Evolutionary conservation across 164 flowering plant genomes (phyloP), one percentile per base, ranked within the genome.

Genomic region (Tetrastigma voinierianum): DNA sequence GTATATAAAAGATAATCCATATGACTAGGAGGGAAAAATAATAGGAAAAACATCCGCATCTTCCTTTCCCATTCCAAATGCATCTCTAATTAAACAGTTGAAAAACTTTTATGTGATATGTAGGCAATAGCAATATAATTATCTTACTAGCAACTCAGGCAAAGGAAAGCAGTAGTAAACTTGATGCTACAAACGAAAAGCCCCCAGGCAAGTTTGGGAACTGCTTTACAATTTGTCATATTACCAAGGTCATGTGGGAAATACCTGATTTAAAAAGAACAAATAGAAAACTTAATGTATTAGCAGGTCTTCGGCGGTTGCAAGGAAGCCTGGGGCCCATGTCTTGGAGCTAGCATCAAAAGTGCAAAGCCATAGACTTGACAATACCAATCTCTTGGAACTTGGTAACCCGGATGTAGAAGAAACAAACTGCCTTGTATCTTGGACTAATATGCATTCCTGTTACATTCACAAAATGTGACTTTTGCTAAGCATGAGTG

Each of bases 111-210:
- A 49, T 6, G 15, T 49, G 4, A 11, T 49, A 49, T 13, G 16
- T 5, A 14, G 7, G 4, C n/a, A 49, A 12, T 15, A 14, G 52
- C 52, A 49, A 49, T 15, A 49, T 49, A 14, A 49, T 11, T 49
- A 14, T 49, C 52, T 49, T n/a, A 49, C 52, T n/a, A 59, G 10
- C 14, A 53, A 19, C 19, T 53, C 56, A 53, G 23, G 56, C 56
- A 53, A 19, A 11, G 10, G 21, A 20, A 17, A 5, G 11, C 10
- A 19, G 10, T 55, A 9, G 4, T 9, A 55, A 55, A 55, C 58
- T 55, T 55, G 40, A 55, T 55, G 58, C 58, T 55, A 55, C 58
- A 21, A 21, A 55, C 10, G 58, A 55, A 21, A 55, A 55, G 40
- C 23, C 21, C 16, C 16, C 20, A 59, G 13, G 47, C 48, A 44